phyloP scores from a whole-genome alignment of 208 protist species.

The Leishmania turanica region DNA sequence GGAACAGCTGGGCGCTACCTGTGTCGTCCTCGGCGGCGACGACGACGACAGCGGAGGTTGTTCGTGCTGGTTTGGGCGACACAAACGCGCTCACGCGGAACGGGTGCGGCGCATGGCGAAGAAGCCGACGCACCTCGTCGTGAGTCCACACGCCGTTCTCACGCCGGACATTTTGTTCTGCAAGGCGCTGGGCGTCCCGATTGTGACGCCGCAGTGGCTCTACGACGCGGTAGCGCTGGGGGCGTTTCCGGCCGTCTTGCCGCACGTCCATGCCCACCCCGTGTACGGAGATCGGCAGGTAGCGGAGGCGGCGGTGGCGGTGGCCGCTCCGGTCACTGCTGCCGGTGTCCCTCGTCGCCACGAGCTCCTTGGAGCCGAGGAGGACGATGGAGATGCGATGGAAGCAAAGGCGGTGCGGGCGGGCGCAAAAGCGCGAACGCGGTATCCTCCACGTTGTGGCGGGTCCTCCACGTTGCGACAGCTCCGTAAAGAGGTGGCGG shows the following conservation, averaged over 20 bases:
- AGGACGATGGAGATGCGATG: conserved; percentile 5
- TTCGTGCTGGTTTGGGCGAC: conserved; percentile 16
- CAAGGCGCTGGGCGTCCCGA: conserved; percentile 61
- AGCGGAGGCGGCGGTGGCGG: background rate
- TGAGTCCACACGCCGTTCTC: conserved; percentile 32
- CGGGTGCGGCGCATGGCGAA: background rate
- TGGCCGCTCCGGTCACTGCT: background rate
- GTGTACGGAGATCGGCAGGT: conserved; percentile 26
- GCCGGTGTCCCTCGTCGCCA: background rate
- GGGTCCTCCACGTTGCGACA: conserved; percentile 11
- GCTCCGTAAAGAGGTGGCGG: conserved; percentile 35
- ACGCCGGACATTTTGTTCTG: conserved; percentile 53
- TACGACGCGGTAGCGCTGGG: conserved; percentile 63
- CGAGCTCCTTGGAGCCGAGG: background rate
- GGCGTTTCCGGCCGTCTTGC: conserved; percentile 45
- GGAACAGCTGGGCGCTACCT: conserved; percentile 55
- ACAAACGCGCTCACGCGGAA: background rate
- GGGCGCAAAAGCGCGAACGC: too few relatives aligned
- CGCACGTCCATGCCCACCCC: conserved; percentile 36
- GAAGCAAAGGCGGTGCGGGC: background rate
- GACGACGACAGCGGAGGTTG: background rate
- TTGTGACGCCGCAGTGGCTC: conserved; percentile 73
- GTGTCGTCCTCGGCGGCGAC: conserved; percentile 10
- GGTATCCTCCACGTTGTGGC: background rate
- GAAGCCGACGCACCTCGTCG: conserved; percentile 38